Evolutionary conservation across 2,329 filamentous ascomycete species (phyloP).

Genomic region (Bipolaris bicolor): DNA sequence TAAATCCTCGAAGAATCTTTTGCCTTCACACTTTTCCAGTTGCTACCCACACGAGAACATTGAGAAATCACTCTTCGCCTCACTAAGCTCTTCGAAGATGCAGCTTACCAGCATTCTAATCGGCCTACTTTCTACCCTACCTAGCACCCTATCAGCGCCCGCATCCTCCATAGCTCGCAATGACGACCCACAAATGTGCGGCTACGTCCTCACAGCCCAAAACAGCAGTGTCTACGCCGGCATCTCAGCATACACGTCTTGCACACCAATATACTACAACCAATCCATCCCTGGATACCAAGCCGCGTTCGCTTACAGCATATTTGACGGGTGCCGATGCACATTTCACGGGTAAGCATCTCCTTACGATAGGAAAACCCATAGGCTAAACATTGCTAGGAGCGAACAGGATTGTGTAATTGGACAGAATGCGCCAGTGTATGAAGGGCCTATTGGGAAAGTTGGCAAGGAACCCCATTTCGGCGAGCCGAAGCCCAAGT

Average conservation of each 20-base stretch:
- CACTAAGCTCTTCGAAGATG: neutral
- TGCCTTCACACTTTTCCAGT: neutral
- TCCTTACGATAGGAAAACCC: neutral
- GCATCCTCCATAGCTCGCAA: neutral
- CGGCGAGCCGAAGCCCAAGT: slow-evolving; percentile 18
- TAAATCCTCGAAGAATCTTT: neutral
- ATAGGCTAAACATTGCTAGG: neutral
- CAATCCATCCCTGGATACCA: slow-evolving; percentile 11
- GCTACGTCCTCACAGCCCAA: slow-evolving; percentile 19
- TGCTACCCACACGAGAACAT: neutral
- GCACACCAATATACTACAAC: slow-evolving; percentile 19
- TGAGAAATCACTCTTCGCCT: neutral
- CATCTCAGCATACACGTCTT: slow-evolving; percentile 8
- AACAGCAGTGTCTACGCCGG: slow-evolving; percentile 18
- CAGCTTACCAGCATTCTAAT: neutral
- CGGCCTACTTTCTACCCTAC: neutral
- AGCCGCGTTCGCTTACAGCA: slow-evolving; percentile 15
- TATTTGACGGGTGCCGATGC: slow-evolving; percentile 17
- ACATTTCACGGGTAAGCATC: slow-evolving; percentile 9
- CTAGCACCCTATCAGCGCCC: neutral
- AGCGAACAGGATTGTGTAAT: slow-evolving; percentile 10
- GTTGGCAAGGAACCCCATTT: slow-evolving; percentile 16
- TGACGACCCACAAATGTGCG: slow-evolving; percentile 16
- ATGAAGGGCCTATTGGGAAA: slow-evolving; percentile 12
- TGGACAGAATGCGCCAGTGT: neutral